phyloP scores from a whole-genome alignment of 2,329 filamentous ascomycete genomes.

The Ascochyta pisi region DNA sequence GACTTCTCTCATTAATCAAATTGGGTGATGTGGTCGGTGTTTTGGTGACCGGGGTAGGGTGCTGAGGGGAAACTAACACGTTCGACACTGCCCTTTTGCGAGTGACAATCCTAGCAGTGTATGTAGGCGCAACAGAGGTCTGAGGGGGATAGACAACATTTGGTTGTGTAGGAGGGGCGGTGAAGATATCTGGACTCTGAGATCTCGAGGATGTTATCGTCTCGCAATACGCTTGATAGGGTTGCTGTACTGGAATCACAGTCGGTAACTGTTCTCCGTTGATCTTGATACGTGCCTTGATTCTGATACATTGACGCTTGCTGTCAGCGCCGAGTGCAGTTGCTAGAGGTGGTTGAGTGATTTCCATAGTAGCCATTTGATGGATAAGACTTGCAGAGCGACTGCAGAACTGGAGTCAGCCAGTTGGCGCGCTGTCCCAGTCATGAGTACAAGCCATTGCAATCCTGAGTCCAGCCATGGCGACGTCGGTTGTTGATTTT shows the following conservation, averaged over 20 bases:
- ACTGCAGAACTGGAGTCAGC: not conserved
- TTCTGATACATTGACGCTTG: constrained; percentile 8
- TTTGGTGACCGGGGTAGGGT: constrained; percentile 1
- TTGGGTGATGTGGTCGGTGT: not conserved
- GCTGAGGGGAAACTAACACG: not conserved
- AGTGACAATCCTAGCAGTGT: constrained; percentile 6
- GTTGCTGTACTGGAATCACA: constrained; percentile 1
- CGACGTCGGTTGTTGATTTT: constrained; percentile 12
- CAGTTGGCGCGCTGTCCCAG: not conserved
- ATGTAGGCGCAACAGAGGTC: not conserved
- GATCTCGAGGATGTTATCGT: constrained; percentile 28
- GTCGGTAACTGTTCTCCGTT: constrained; percentile 4
- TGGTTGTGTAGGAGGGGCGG: constrained; percentile 12
- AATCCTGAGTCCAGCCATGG: constrained; percentile 6
- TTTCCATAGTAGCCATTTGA: constrained; percentile 3
- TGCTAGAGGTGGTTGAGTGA: not conserved
- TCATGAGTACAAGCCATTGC: not conserved
- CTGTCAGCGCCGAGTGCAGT: not conserved
- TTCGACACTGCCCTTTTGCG: not conserved
- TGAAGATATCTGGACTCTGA: constrained; percentile 21
- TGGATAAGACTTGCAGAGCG: not conserved
- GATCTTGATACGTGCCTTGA: constrained; percentile 5
- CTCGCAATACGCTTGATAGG: constrained; percentile 31
- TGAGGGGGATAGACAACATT: not conserved
- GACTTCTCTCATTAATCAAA: constrained; percentile 5